Conservation (phyloP, 2,329 filamentous ascomycete genomes). For the Chaetomiaceae sp. region DNA sequence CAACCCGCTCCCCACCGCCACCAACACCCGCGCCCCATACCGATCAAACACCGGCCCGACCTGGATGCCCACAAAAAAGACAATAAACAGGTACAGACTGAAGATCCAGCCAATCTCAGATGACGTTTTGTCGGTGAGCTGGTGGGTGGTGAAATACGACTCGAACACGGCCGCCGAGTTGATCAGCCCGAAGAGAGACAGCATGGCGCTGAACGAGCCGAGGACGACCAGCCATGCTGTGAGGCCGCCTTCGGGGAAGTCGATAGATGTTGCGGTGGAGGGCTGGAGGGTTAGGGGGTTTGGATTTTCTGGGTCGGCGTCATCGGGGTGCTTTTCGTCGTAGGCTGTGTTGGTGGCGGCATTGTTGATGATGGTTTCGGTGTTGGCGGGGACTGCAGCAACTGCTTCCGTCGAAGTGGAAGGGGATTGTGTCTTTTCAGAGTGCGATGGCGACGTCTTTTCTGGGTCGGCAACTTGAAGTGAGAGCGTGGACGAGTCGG, state of each 20-base stretch:
- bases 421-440: not conserved
- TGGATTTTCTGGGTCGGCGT: not conserved
- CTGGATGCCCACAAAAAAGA: constrained; percentile 78
- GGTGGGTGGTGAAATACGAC: constrained; percentile 68
- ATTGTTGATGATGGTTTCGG: not conserved
- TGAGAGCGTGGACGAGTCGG: not conserved
- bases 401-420: too few species aligned
- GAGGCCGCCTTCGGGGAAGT: constrained; percentile 70
- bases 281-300: constrained; percentile 15
- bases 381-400: not conserved
- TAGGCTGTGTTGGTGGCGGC: not conserved
- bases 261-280: constrained; percentile 24
- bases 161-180: constrained; percentile 74
- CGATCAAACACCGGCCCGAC: constrained; percentile 79
- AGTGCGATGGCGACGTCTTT: not conserved
- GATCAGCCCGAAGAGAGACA: constrained; percentile 67
- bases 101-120: constrained; percentile 83
- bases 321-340: not conserved
- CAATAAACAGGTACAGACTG: constrained; percentile 72
- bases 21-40: constrained; percentile 64
- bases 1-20: constrained; percentile 59
- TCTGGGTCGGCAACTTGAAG: constrained; percentile 3
- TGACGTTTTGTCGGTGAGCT: constrained; percentile 62
- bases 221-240: constrained; percentile 72
- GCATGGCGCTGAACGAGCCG: constrained; percentile 69